Evolutionary conservation across 2,329 filamentous ascomycete species (phyloP).

Genomic region (Cytospora chrysosperma): DNA sequence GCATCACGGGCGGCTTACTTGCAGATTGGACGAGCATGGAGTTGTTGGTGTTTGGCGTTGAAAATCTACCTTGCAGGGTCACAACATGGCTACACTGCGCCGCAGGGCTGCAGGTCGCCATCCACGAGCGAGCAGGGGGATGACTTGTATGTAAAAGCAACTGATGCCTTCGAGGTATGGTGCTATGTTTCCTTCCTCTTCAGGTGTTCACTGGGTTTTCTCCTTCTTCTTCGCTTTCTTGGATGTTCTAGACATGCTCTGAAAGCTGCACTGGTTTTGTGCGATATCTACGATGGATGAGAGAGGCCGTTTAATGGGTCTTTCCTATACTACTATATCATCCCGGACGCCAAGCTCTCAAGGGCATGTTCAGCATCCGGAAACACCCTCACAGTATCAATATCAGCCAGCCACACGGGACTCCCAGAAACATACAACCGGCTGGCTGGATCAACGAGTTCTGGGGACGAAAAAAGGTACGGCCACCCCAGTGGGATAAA

Average conservation of each 20-base stretch:
- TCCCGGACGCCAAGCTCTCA: neutral
- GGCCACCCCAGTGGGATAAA: neutral
- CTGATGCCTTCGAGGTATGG: neutral
- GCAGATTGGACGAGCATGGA: neutral
- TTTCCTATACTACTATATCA: neutral
- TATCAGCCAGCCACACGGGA: neutral
- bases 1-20: constrained; percentile 5
- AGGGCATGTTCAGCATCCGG: neutral
- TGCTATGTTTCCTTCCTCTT: neutral
- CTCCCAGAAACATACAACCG: neutral
- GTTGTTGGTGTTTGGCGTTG: constrained; percentile 7
- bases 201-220: neutral
- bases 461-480: neutral
- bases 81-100: constrained; percentile 2
- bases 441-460: neutral
- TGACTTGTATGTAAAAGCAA: neutral
- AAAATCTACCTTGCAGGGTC: neutral
- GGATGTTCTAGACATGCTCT: neutral
- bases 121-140: constrained; percentile 1
- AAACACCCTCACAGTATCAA: no score
- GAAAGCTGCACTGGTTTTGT: neutral
- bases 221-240: neutral
- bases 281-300: neutral
- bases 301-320: neutral
- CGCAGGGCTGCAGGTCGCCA: constrained; percentile 5